Evolutionary conservation across 78 protist genomes (phyloP).

Genomic region (Pigoraptor vietnamica): DNA sequence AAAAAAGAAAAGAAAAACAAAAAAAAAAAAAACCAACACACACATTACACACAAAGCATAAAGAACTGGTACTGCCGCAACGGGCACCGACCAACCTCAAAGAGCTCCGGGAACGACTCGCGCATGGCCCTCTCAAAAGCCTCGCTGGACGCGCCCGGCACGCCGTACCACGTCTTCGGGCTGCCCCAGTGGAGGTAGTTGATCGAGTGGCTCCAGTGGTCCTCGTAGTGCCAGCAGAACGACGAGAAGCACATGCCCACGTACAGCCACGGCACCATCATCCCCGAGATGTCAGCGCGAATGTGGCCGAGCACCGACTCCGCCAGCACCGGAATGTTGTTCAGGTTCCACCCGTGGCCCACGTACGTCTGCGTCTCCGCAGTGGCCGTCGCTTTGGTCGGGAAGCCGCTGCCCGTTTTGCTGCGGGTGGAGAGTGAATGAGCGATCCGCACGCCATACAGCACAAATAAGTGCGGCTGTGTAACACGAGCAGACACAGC

Average conservation of each 20-base stretch:
- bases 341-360: conserved; percentile 18
- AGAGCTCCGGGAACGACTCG: conserved; percentile 43
- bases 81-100: conserved; percentile 31
- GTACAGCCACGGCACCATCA: conserved; percentile 67
- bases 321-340: conserved; percentile 3
- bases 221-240: conserved; percentile 92
- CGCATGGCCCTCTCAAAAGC: conserved; percentile 52
- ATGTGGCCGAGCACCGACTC: background rate
- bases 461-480: no score
- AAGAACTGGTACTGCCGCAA: no score
- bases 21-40: no score
- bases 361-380: background rate
- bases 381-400: background rate
- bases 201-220: conserved; percentile 65
- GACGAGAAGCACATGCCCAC: conserved; percentile 83
- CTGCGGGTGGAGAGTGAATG: background rate
- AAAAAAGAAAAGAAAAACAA: no score
- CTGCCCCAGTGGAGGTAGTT: conserved; percentile 79
- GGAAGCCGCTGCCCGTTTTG: background rate
- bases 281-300: background rate
- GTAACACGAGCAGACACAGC: background rate
- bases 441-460: no score
- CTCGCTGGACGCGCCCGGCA: background rate
- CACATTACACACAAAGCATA: no score
- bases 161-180: conserved; percentile 78